These are phyloP conservation scores for Fraxinus pennsylvanica DNA, from an alignment of 257 asterid species.

Conservation along the genomic window DNA sequence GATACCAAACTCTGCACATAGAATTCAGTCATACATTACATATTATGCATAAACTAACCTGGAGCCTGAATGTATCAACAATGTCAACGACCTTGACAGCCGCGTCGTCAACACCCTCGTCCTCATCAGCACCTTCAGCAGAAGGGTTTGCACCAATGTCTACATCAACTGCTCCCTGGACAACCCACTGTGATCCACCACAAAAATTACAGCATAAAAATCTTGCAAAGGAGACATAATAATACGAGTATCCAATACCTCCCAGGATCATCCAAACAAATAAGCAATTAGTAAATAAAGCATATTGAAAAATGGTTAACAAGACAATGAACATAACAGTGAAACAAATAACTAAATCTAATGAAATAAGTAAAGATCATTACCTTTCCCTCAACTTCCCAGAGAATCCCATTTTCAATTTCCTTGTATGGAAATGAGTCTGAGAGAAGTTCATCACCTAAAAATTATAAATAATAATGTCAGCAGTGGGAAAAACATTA, in stretches of 20 bases:
- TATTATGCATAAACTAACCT: slow-evolving; percentile 40
- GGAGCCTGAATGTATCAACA: slow-evolving; percentile 88
- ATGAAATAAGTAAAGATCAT: neutral
- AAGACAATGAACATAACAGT: neutral
- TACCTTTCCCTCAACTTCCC: slow-evolving; percentile 97
- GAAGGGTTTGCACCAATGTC: slow-evolving; percentile 95
- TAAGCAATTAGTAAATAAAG: neutral
- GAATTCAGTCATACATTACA: neutral
- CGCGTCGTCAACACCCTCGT: slow-evolving; percentile 78
- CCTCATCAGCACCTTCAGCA: slow-evolving; percentile 76
- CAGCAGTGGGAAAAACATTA: neutral
- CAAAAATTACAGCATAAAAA: neutral
- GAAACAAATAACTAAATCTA: neutral
- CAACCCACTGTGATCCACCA: slow-evolving; percentile 67
- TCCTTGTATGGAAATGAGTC: slow-evolving; percentile 90
- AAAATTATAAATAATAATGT: neutral
- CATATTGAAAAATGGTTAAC: neutral
- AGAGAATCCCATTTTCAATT: slow-evolving; percentile 61
- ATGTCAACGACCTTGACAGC: slow-evolving; percentile 73
- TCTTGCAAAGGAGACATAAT: neutral
- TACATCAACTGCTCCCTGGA: slow-evolving; percentile 61
- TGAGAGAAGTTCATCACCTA: slow-evolving; percentile 90
- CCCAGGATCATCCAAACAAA: neutral
- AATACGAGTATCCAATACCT: neutral
- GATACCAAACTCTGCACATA: neutral